phyloP scores from a whole-genome alignment of 2,329 filamentous ascomycete species.

The Lachnellula cervina region DNA sequence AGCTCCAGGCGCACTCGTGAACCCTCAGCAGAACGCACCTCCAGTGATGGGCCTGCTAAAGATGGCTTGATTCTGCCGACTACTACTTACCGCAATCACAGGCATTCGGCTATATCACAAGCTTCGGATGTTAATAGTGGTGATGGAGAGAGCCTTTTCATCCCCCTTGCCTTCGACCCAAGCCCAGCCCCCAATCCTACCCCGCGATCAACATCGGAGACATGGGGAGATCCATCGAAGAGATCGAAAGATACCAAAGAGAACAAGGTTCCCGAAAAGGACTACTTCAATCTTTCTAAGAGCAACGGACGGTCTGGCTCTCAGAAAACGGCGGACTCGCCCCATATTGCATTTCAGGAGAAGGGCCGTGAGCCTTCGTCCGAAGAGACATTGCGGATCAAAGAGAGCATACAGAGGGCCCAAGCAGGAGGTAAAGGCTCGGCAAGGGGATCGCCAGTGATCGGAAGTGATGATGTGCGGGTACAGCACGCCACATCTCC shows the following conservation, averaged over 20 bases:
- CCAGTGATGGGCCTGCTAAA: constrained; percentile 40
- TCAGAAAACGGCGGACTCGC: constrained; percentile 48
- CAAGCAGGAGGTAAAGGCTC: constrained; percentile 23
- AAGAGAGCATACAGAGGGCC: constrained; percentile 42
- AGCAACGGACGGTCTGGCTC: constrained; percentile 27
- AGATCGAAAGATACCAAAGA: constrained; percentile 30
- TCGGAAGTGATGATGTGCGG: constrained; percentile 25
- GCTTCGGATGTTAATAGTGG: constrained; percentile 39
- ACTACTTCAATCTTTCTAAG: constrained; percentile 53
- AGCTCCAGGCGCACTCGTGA: constrained; percentile 42
- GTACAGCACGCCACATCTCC: constrained; percentile 28
- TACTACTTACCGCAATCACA: constrained; percentile 72
- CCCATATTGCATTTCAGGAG: constrained; percentile 91
- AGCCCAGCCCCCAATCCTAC: constrained; percentile 52
- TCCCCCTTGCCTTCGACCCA: constrained; percentile 70
- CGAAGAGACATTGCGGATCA: constrained; percentile 47
- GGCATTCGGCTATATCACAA: constrained; percentile 65
- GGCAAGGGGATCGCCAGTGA: constrained; percentile 22
- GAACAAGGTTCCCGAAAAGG: constrained; percentile 38
- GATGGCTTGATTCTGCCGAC: constrained; percentile 67
- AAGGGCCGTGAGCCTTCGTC: constrained; percentile 65
- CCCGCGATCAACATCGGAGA: constrained; percentile 49
- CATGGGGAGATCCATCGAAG: constrained; percentile 40
- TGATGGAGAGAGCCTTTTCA: constrained; percentile 58
- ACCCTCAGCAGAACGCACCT: constrained; percentile 49